Percentiles rank a stretch among this genome's conserved stretches.
Evolutionary conservation across 106 monocot species (phyloP).

Genomic region (Hemerocallis citrina): DNA sequence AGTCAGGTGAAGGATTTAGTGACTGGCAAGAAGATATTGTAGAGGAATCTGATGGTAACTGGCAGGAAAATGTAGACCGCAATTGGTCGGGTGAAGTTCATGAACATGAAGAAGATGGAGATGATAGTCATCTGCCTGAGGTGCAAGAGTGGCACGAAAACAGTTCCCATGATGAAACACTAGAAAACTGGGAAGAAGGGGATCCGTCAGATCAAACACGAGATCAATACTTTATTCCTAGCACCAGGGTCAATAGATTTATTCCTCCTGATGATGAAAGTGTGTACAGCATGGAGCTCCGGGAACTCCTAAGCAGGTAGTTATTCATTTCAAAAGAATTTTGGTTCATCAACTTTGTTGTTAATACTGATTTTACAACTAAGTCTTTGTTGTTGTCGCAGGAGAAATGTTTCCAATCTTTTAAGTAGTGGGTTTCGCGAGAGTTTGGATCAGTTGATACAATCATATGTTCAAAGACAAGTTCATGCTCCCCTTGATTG

Average conservation of each 20-base stretch:
- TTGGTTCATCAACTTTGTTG: neutral
- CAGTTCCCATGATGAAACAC: slow-evolving; percentile 33
- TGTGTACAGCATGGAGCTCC: slow-evolving; percentile 78
- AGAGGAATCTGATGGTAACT: slow-evolving; percentile 36
- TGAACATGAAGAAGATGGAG: slow-evolving; percentile 40
- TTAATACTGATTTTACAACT: neutral
- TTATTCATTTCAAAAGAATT: slow-evolving; percentile 6
- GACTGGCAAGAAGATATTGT: slow-evolving; percentile 24
- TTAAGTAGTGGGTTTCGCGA: slow-evolving; percentile 81
- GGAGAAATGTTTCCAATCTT: slow-evolving; percentile 92
- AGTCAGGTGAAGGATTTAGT: slow-evolving; percentile 22
- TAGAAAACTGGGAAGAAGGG: slow-evolving; percentile 38
- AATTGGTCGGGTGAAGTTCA: slow-evolving; percentile 26
- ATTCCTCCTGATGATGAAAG: slow-evolving; percentile 71
- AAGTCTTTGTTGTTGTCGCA: slow-evolving; percentile 18
- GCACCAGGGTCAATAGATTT: slow-evolving; percentile 49
- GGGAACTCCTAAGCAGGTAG: slow-evolving; percentile 87
- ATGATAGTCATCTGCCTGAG: slow-evolving; percentile 24
- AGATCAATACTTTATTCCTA: slow-evolving; percentile 17
- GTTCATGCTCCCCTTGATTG: slow-evolving; percentile 38
- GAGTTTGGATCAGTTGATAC: slow-evolving; percentile 71
- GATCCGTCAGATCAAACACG: slow-evolving; percentile 22
- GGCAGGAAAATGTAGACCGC: slow-evolving; percentile 33
- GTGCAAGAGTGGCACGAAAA: slow-evolving; percentile 50
- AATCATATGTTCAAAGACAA: slow-evolving; percentile 69